These are phyloP conservation scores for Postia placenta DNA, from an alignment of 768 basidiomycete genomes.

Conservation along the genomic window DNA sequence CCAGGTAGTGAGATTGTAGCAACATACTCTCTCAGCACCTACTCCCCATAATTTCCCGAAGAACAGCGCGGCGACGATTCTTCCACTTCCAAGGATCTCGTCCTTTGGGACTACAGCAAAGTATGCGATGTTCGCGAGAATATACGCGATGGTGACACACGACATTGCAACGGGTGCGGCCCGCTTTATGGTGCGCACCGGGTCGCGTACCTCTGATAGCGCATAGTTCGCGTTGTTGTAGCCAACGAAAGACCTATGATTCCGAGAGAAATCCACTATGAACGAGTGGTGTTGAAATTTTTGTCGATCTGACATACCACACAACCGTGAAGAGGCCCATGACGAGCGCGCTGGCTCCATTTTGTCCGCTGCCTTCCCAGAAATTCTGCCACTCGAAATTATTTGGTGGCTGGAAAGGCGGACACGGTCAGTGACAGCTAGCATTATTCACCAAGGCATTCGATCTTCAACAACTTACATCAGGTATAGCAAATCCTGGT, in stretches of 20 bases:
- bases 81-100: conserved; percentile 58
- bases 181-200: conserved; percentile 62
- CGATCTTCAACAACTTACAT: conserved; percentile 26
- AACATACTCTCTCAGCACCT: conserved; percentile 47
- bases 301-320: conserved; percentile 36
- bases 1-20: not conserved
- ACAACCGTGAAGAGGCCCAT: conserved; percentile 65
- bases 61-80: conserved; percentile 69
- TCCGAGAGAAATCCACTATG: no score
- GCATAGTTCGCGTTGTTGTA: conserved; percentile 75
- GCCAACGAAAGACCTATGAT: conserved; percentile 58
- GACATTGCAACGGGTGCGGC: conserved; percentile 65
- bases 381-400: conserved; percentile 56
- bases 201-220: conserved; percentile 63
- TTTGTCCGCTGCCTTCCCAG: conserved; percentile 54
- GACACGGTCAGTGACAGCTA: no score
- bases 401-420: conserved; percentile 34
- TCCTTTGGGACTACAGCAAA: conserved; percentile 67
- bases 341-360: conserved; percentile 52
- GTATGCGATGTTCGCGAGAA: conserved; percentile 67
- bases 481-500: conserved; percentile 42
- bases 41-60: conserved; percentile 70
- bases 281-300: not conserved
- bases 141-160: conserved; percentile 52
- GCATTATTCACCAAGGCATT: not conserved